Evolutionary conservation across 495 filamentous ascomycete genomes (phyloP).

Genomic region (Achaetomiella virescens): DNA sequence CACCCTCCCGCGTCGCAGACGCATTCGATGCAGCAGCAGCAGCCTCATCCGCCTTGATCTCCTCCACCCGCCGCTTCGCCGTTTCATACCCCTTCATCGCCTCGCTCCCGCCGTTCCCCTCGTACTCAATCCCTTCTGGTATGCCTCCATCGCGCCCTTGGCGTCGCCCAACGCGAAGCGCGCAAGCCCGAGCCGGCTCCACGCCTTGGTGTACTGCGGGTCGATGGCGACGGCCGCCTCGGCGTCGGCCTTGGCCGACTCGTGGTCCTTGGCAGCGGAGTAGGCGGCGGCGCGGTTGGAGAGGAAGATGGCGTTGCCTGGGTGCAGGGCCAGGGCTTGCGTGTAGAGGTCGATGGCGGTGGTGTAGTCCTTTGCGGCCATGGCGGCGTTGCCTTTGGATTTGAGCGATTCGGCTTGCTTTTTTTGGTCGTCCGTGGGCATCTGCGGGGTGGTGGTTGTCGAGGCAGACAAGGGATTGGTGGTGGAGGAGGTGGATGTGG

Average conservation of each 20-base stretch:
- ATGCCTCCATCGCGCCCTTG: slow-evolving; percentile 89
- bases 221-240: slow-evolving; percentile 80
- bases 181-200: slow-evolving; percentile 86
- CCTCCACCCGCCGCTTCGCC: slow-evolving; percentile 73
- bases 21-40: slow-evolving; percentile 7
- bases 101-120: slow-evolving; percentile 81
- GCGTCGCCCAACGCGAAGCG: slow-evolving; percentile 85
- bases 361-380: slow-evolving; percentile 83
- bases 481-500: slow-evolving; percentile 23
- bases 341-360: slow-evolving; percentile 79
- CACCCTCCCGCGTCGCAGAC: slow-evolving; percentile 40
- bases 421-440: slow-evolving; percentile 50
- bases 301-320: slow-evolving; percentile 90
- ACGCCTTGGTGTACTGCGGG: slow-evolving; percentile 92
- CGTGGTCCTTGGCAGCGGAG: slow-evolving; percentile 72
- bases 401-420: slow-evolving; percentile 82
- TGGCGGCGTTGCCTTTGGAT: slow-evolving; percentile 85
- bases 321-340: slow-evolving; percentile 69
- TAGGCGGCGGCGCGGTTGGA: slow-evolving; percentile 95
- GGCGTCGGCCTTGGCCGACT: slow-evolving; percentile 74
- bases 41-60: slow-evolving; percentile 51
- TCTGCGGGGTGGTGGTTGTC: slow-evolving; percentile 15
- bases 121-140: slow-evolving; percentile 83
- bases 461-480: slow-evolving; percentile 9
- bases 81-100: slow-evolving; percentile 95